Percentiles rank a stretch among this genome's conserved stretches.
Conservation (phyloP, 257 asterid genomes). For the Echites panduratus region DNA sequence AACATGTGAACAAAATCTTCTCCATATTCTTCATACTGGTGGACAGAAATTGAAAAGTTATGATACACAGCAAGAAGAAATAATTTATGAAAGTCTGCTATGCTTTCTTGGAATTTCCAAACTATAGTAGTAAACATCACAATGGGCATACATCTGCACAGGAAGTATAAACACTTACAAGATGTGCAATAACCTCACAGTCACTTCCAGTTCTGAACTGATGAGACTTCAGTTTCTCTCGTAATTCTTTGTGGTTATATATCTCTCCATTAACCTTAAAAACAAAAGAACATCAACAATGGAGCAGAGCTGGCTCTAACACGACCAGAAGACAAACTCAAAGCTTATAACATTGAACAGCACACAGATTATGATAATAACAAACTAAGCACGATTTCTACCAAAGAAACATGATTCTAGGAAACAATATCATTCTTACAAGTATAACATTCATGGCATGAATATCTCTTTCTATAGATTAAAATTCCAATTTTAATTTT, state of each 20-base stretch:
- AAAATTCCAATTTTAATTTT: neutral
- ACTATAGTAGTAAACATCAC: neutral
- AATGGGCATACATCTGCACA: neutral
- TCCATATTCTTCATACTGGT: slow-evolving; percentile 94
- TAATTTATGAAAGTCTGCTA: neutral
- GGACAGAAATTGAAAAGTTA: slow-evolving; percentile 3
- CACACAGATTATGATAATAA: too few relatives aligned
- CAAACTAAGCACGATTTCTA: neutral
- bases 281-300: slow-evolving; percentile 13
- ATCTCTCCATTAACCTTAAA: slow-evolving; percentile 94
- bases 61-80: neutral
- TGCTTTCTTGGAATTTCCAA: neutral
- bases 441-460: slow-evolving; percentile 1
- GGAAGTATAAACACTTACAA: slow-evolving; percentile 45
- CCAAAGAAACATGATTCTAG: neutral
- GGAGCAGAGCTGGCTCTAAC: neutral
- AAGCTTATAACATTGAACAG: too few relatives aligned
- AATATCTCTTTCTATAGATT: neutral
- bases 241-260: slow-evolving; percentile 82
- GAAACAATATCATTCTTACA: neutral
- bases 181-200: slow-evolving; percentile 99
- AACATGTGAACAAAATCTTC: slow-evolving; percentile 91
- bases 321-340: too few relatives aligned
- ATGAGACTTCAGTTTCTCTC: slow-evolving; percentile 66
- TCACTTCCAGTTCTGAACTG: slow-evolving; percentile 90